Conservation (phyloP, 1,284 basidiomycete species). For the Ustilago trichophora region DNA sequence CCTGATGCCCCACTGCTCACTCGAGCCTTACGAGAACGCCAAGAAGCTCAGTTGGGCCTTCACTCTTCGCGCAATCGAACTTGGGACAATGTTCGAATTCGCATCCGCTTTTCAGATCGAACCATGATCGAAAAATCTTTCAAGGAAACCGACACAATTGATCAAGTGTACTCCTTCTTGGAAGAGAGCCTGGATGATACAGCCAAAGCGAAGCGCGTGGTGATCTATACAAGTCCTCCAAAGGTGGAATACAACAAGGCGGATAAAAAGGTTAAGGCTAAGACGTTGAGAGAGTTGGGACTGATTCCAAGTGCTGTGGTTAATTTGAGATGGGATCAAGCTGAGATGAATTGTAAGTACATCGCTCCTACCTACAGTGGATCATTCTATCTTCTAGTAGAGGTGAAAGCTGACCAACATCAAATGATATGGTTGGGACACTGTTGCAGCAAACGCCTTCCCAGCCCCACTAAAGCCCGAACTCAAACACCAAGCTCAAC, state of each 20-base stretch:
- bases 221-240: constrained; percentile 82
- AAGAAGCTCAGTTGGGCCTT: constrained; percentile 69
- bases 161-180: constrained; percentile 82
- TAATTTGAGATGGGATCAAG: constrained; percentile 78
- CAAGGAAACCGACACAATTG: constrained; percentile 78
- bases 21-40: constrained; percentile 75
- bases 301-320: constrained; percentile 82
- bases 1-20: constrained; percentile 81
- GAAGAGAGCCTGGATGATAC: constrained; percentile 77
- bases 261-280: constrained; percentile 76
- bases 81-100: constrained; percentile 80
- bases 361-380: no score
- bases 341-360: constrained; percentile 77
- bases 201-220: constrained; percentile 78
- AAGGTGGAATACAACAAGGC: constrained; percentile 81
- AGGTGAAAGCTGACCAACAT: no score
- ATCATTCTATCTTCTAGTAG: no score
- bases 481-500: constrained; percentile 15
- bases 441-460: constrained; percentile 11
- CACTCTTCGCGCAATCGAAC: constrained; percentile 76
- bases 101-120: constrained; percentile 81
- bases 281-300: constrained; percentile 76
- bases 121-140: constrained; percentile 83
- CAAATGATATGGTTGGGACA: no score
- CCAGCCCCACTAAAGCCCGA: constrained; percentile 37